These are phyloP conservation scores for Salicornia ramosissima DNA, from an alignment of 148 eudicot species.

Conservation along the genomic window DNA sequence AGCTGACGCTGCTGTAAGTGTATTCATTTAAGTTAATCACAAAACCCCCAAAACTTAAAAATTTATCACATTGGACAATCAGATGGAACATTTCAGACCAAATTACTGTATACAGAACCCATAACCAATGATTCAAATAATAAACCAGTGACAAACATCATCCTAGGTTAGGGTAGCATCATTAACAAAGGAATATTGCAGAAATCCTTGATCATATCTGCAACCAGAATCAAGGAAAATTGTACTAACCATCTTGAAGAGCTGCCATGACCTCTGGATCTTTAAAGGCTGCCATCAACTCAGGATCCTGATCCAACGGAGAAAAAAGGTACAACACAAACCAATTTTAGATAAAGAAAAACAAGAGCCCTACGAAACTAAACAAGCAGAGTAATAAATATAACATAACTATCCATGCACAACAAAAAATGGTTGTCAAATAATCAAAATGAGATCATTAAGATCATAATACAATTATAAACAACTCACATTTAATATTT, in stretches of 20 bases:
- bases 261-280: conserved; percentile 99
- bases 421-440: not conserved
- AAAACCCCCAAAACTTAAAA: no score
- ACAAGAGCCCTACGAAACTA: not conserved
- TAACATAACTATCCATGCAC: not conserved
- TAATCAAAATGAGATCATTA: not conserved
- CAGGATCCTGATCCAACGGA: conserved; percentile 69
- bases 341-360: not conserved
- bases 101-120: not conserved
- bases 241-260: conserved; percentile 79
- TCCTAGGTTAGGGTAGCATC: not conserved
- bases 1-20: no score
- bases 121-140: not conserved
- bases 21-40: no score
- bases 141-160: not conserved
- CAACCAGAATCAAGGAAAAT: not conserved
- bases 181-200: not conserved
- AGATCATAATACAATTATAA: not conserved
- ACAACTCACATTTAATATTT: conserved; percentile 74
- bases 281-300: conserved; percentile 86
- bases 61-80: not conserved
- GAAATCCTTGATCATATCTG: not conserved
- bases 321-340: not conserved
- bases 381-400: not conserved
- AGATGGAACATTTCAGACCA: not conserved